A percentile compares a stretch with the other conserved stretches of the same genome.
phyloP scores from a whole-genome alignment of 805 yeast genomes.

The Yarrowia divulgata region DNA sequence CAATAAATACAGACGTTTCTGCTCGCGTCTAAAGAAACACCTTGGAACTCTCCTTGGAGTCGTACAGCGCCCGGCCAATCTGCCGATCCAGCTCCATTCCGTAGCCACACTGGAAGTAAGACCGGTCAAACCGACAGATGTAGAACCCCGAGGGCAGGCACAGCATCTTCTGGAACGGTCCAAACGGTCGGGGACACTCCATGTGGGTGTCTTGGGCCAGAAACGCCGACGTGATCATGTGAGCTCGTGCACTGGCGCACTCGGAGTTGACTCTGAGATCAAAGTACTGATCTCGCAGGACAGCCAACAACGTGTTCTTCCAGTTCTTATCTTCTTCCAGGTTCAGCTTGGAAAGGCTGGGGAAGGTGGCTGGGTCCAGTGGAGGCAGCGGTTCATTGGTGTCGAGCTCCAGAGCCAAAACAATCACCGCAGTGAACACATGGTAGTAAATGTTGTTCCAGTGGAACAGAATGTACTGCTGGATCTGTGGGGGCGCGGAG shows the following conservation, averaged over 20 bases:
- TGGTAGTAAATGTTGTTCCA: constrained; percentile 38
- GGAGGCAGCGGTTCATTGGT: constrained; percentile 3
- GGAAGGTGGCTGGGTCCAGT: constrained; percentile 3
- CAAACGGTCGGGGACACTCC: constrained; percentile 31
- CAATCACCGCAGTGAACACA: constrained; percentile 9
- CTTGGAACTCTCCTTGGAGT: constrained; percentile 27
- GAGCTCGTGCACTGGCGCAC: constrained; percentile 34
- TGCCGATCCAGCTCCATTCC: constrained; percentile 29
- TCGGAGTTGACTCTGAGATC: constrained; percentile 19
- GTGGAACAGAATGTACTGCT: constrained; percentile 20
- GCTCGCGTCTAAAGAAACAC: constrained; percentile 1
- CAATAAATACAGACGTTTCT: background rate
- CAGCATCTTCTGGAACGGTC: constrained; percentile 17
- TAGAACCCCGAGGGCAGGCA: constrained; percentile 16
- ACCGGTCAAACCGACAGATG: constrained; percentile 22
- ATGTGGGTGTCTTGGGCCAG: constrained; percentile 18
- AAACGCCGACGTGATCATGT: constrained; percentile 32
- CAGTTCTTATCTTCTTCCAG: constrained; percentile 2
- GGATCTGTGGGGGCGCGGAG: constrained; percentile 5
- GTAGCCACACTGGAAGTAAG: constrained; percentile 33
- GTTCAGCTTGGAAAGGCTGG: constrained; percentile 17
- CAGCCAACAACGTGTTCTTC: constrained; percentile 1
- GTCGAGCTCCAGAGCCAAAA: constrained; percentile 18
- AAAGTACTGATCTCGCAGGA: constrained; percentile 22
- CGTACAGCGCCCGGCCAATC: constrained; percentile 32